A percentile compares a stretch with the other conserved stretches of the same genome.
Conservation (phyloP, 2,329 filamentous ascomycete species). For the Aspergillus jensenii region DNA sequence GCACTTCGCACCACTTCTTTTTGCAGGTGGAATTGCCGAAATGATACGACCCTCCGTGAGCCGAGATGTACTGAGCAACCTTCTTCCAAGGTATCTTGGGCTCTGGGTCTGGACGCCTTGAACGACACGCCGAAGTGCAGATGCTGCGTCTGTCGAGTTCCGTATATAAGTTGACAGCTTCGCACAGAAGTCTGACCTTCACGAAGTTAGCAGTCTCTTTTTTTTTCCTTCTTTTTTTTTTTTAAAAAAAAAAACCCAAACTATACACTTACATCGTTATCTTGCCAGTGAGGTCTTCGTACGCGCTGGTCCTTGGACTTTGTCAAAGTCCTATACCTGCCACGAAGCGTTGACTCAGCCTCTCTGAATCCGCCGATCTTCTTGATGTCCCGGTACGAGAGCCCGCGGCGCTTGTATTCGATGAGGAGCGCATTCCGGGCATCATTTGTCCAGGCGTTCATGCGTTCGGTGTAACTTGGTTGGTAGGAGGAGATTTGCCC, state of each 20-base stretch:
- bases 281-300: constrained; percentile 46
- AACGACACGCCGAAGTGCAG: constrained; percentile 5
- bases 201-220: background rate
- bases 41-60: constrained; percentile 55
- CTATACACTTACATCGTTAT: constrained; percentile 41
- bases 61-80: constrained; percentile 54
- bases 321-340: constrained; percentile 47
- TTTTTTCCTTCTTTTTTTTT: no score
- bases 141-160: constrained; percentile 15
- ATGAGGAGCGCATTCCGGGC: constrained; percentile 42
- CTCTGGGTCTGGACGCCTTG: constrained; percentile 14
- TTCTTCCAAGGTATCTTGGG: constrained; percentile 60
- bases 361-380: constrained; percentile 42
- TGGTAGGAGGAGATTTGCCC: background rate
- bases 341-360: constrained; percentile 50
- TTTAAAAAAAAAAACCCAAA: no score
- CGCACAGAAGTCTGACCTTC: constrained; percentile 41
- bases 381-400: constrained; percentile 51
- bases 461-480: constrained; percentile 1
- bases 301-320: constrained; percentile 47
- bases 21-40: constrained; percentile 64
- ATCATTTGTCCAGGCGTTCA: constrained; percentile 19
- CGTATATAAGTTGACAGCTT: constrained; percentile 35
- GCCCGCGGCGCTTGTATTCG: constrained; percentile 39
- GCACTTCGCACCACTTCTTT: constrained; percentile 59